Percentiles rank a stretch among this genome's conserved stretches.
These are phyloP conservation scores for Talaromyces liani DNA, from an alignment of 495 filamentous ascomycete species.

Conservation along the genomic window DNA sequence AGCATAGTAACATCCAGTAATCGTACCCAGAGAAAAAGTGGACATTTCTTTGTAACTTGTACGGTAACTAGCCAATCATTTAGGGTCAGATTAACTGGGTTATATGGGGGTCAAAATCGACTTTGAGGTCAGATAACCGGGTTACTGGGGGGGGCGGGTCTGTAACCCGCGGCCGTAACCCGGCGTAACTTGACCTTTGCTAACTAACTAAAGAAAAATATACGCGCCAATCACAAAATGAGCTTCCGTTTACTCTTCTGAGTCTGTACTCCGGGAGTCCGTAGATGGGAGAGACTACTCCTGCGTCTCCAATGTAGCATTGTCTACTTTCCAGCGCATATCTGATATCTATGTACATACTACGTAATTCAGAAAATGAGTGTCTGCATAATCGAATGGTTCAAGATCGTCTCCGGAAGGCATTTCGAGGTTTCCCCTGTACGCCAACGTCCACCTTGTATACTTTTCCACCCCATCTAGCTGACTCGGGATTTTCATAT, in stretches of 20 bases:
- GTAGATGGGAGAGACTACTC: not conserved
- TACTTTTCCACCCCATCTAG: constrained; percentile 54
- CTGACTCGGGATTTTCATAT: constrained; percentile 47
- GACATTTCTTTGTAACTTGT: no score
- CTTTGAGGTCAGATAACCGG: no score
- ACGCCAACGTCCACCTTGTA: constrained; percentile 64
- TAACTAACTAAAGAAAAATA: not conserved
- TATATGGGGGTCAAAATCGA: no score
- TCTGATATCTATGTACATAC: not conserved
- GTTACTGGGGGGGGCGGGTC: no score
- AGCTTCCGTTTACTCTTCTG: not conserved
- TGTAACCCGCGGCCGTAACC: no score
- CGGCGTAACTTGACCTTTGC: no score
- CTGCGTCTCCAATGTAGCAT: not conserved
- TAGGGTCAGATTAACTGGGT: no score
- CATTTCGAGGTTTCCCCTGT: constrained; percentile 47
- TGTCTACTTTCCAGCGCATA: not conserved
- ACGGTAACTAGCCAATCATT: no score
- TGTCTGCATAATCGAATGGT: not conserved
- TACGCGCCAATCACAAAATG: not conserved
- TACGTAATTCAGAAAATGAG: not conserved
- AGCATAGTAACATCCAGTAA: no score
- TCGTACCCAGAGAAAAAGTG: no score
- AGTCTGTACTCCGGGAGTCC: no score
- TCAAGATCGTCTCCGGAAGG: constrained; percentile 28